Evolutionary conservation across 306 rosid species (phyloP), one percentile per base, ranked within the genome.

Genomic region (Chamaecrista fasciculata): DNA sequence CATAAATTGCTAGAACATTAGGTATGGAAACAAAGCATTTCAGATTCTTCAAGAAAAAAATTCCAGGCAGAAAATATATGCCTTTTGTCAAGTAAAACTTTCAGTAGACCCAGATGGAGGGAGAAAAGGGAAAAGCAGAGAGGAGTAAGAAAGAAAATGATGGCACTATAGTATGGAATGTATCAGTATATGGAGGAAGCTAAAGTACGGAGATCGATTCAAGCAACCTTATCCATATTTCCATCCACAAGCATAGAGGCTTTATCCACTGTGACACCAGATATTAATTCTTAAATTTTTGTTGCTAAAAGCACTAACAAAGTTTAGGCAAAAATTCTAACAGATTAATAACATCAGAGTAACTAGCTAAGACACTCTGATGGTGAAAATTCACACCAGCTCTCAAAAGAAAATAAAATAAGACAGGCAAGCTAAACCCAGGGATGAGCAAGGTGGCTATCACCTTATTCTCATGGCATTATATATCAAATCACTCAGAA

Each of bases 311-410:
- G 70, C 43, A 42, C 47, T 67, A 16, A 28, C 6, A 55, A 24
- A 29, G 52, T 68, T 36, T 40, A 61, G 33, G 71, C 26, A 14
- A 69, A 14, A 69, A 71, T 52, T 47, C 14, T 43, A 42, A 72
- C 62, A 47, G 61, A 47, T 10, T 26, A 46, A 2, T 60, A 43
- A 50, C n/a, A 47, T 24, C 65, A 60, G 44, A 67, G 65, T 67
- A 70, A 72, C 60, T 52, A 66, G 43, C 15, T 37, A 49, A 68
- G 57, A 51, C 70, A 69, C 71, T 49, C n/a, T n/a, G n/a, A n/a
- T 18, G 43, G 43, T 18, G 33, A 8, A 49, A 42, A 65, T 7
- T 42, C 74, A 66, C 52, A 34, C 36, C 31, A 55, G 56, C 49
- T 33, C n/a, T 15, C 3, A 11, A 52, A 37, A 59, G 33, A 24